Base-by-base conservation (phyloP, 345 rosid genomes). In the Trapa bicornis region DNA sequence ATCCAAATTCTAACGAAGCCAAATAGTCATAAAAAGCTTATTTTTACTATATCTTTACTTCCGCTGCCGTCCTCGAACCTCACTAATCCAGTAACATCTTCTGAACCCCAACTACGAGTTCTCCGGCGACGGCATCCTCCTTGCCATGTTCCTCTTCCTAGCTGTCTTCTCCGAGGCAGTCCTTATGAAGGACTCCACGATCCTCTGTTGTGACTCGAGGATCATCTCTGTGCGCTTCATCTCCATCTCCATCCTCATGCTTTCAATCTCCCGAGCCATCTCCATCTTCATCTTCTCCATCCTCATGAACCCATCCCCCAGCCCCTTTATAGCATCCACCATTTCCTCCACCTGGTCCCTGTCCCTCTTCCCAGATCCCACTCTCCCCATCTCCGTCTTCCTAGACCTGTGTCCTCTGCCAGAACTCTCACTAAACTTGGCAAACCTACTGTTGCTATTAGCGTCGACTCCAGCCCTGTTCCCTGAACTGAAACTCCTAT, bases 271-370 rank as follows among this genome's bases (percentile, higher is more conserved):
- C 68, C 83, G 85, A 0, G 82, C 83, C 96, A 87, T 86, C 72
- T 93, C 96, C 92, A 93, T 93, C 77, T 87, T 91, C 89, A 82
- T 84, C 70, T 86, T 86, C 81, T 93, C 97, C 83, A 86, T 83
- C 70, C 81, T 87, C 73, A 90, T 84, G 75, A 90, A 82, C 54
- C 91, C 85, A 65, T 88, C 96, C 52, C 98, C 94, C 66, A 93
- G 77, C n/a, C 87, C 70, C 85, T 83, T 88, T 4, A 93, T 82
- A 3, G 98, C 98, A 0, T 75, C 75, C 62, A 88, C 97, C 83
- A 93, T 83, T 74, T 90, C 98, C 57, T 75, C 80, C 80, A 85
- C 17, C 0, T 88, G 78, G 54, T 90, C 91, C 66, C 77, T 69
- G 66, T 39, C 73, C 86, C 74, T 75, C 73, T 71, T 73, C 73